These are phyloP conservation scores for Ormosia emarginata DNA, from an alignment of 306 rosid genomes.

Conservation along the genomic window DNA sequence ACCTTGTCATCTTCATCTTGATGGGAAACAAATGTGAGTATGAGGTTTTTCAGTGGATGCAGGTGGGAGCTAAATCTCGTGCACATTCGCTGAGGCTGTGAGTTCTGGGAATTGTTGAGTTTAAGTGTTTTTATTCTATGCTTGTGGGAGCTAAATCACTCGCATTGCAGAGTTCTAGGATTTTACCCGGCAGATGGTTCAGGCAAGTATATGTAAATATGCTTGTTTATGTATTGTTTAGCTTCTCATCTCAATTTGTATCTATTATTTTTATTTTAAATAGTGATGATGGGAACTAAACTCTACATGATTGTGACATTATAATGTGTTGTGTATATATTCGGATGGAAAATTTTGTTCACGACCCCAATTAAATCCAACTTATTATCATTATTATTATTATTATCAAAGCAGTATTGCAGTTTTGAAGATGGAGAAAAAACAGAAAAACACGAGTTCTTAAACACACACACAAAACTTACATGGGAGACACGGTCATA, in stretches of 20 bases:
- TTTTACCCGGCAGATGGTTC: constrained; percentile 38
- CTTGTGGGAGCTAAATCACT: constrained; percentile 43
- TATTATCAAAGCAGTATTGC: too few relatives aligned
- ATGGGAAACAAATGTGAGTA: constrained; percentile 32
- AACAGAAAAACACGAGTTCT: too few relatives aligned
- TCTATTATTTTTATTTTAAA: constrained; percentile 32
- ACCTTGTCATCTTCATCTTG: constrained; percentile 22
- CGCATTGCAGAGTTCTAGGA: constrained; percentile 12
- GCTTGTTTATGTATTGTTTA: constrained; percentile 52
- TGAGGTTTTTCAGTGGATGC: constrained; percentile 62
- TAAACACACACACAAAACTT: too few relatives aligned
- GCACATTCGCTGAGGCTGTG: constrained; percentile 6
- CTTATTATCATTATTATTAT: not conserved
- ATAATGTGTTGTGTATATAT: constrained; percentile 36
- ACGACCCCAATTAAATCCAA: constrained; percentile 21
- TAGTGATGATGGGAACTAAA: constrained; percentile 54
- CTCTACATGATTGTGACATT: constrained; percentile 33
- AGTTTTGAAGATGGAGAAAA: too few relatives aligned
- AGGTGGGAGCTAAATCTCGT: constrained; percentile 60
- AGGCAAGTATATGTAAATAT: constrained; percentile 53
- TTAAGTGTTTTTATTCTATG: constrained; percentile 33
- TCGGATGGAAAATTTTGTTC: constrained; percentile 44
- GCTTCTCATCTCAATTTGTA: constrained; percentile 58
- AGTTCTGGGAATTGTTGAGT: constrained; percentile 16
- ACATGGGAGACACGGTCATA: too few relatives aligned